Evolutionary conservation across 1,284 basidiomycete genomes (phyloP), one percentile per base, ranked within the genome.

Genomic region (Boletellus deceptivus): DNA sequence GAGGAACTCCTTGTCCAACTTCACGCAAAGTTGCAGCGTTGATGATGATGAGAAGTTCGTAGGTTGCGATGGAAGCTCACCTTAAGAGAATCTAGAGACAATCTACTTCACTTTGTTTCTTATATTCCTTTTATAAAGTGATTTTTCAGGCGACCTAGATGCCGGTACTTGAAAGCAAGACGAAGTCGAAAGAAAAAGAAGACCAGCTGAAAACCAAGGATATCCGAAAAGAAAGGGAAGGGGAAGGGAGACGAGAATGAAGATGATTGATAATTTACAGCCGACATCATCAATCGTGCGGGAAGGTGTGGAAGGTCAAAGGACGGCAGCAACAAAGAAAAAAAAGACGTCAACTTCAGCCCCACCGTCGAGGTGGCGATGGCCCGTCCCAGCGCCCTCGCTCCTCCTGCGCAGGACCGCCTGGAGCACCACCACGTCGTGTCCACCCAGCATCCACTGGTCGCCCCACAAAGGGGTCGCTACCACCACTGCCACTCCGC

Each of bases 361-460:
- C 24, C 64, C 69, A 70, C 42, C 66, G 58, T 29, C 63, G 65
- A 39, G 65, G 54, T 31, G 60, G 62, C 5, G 65, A 63, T 10
- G 63, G 57, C 10, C 52, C 60, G 4, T 70, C 65, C 68, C 68
- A 69, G 11, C 62, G 65, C 8, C 58, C 54, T 20, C 63, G 64
- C 7, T 64, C 59, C 2, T 60, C 59, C 35, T 56, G 59, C 10
- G 44, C 37, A 14, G 62, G 42, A 11, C 49, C 48, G 6, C 54
- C 46, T 10, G 52, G 46, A 1, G 31, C 39, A 39, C 64, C 56
- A 16, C 43, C 39, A 40, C 67, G 57, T 49, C 79, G 70, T 43
- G 71, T 71, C 83, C 83, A 84, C 6, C 82, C 83, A 35, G 79
- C 73, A 58, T 85, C 83, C n/a, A 77, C 67, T 29, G 75, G 67